These are phyloP conservation scores for Spergularia azorica DNA, from an alignment of 179 eudicot genomes.

Conservation along the genomic window DNA sequence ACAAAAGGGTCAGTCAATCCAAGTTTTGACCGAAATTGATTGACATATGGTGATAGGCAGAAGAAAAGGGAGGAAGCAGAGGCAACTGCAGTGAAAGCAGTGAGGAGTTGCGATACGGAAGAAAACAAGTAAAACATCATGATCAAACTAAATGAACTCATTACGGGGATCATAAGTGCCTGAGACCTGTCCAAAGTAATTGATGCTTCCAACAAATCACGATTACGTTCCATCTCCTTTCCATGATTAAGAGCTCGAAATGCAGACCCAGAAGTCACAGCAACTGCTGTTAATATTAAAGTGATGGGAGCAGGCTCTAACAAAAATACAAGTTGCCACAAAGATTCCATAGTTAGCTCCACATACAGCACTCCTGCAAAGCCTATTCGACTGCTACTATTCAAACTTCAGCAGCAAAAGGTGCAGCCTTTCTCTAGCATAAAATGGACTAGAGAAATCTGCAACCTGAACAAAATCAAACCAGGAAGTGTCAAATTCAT, in stretches of 20 bases:
- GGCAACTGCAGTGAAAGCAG: conserved; percentile 86
- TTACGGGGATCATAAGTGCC: conserved; percentile 93
- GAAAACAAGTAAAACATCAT: conserved; percentile 96
- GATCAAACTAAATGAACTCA: conserved; percentile 93
- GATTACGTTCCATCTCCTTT: conserved; percentile 92
- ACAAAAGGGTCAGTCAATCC: conserved; percentile 80
- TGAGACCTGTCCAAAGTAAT: conserved; percentile 92
- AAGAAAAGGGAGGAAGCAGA: conserved; percentile 81
- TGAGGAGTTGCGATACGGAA: conserved; percentile 91
- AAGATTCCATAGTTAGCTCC: conserved; percentile 58
- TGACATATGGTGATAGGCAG: conserved; percentile 68
- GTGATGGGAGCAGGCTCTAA: conserved; percentile 89
- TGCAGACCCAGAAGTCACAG: conserved; percentile 88
- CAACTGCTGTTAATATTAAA: conserved; percentile 82
- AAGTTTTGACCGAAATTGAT: conserved; percentile 55
- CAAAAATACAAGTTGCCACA: conserved; percentile 78
- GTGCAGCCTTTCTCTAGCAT: conserved; percentile 33
- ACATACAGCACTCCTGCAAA: conserved; percentile 15
- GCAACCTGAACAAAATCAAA: conserved; percentile 37
- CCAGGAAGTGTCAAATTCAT: neutral
- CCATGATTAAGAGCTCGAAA: conserved; percentile 86
- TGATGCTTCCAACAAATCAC: conserved; percentile 84
- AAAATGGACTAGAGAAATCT: conserved; percentile 33
- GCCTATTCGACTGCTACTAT: neutral
- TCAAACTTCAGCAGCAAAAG: conserved; percentile 27